A percentile compares a stretch with the other conserved stretches of the same genome.
phyloP scores from a whole-genome alignment of 2,329 filamentous ascomycete species.

The Calonectria multiphialidica region DNA sequence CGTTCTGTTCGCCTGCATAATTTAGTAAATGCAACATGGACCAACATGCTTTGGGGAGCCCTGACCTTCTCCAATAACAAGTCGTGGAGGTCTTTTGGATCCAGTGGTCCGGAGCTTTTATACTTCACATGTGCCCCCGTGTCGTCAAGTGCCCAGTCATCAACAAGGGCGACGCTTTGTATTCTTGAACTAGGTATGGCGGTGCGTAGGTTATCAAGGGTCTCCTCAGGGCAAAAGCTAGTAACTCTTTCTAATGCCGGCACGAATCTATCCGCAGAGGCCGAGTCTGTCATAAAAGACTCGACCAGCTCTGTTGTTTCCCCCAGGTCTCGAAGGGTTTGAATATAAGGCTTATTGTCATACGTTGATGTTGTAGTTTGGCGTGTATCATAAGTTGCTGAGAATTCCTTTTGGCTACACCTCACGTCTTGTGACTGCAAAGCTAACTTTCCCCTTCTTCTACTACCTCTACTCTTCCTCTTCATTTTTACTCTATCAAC shows the following conservation, averaged over 20 bases:
- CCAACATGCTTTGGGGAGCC: no score
- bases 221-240: not conserved
- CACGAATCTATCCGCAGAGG: no score
- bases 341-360: not conserved
- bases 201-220: not conserved
- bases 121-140: not conserved
- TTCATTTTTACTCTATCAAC: not conserved
- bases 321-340: not conserved
- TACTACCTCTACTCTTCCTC: not conserved
- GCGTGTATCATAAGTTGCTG: not conserved
- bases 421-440: not conserved
- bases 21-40: no score
- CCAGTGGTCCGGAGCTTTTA: not conserved
- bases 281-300: not conserved
- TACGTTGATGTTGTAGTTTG: no score
- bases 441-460: not conserved
- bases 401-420: not conserved
- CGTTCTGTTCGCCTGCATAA: no score
- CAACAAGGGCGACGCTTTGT: not conserved
- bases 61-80: not conserved
- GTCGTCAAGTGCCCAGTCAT: not conserved
- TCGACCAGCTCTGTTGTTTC: not conserved
- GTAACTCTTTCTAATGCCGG: not conserved
- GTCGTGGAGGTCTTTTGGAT: not conserved
- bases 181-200: not conserved